Evolutionary conservation across 495 filamentous ascomycete species (phyloP), one percentile per base, ranked within the genome.

Genomic region (Evernia prunastri): DNA sequence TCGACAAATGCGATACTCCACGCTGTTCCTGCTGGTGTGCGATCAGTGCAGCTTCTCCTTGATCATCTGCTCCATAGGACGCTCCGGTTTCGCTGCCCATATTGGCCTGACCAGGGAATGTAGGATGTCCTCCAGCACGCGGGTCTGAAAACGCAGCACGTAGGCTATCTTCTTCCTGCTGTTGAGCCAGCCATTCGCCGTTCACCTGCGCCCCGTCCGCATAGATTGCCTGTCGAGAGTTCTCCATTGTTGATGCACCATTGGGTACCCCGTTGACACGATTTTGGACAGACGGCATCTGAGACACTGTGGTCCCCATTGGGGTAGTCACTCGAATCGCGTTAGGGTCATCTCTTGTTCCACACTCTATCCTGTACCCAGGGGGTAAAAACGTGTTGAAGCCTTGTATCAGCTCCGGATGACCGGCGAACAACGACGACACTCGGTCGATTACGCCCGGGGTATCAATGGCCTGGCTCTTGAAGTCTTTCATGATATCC

Each of bases 401-500:
- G 0, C 95, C 95, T 72, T 97, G 94, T 47, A 99, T 97, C 4
- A 99, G 83, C 68, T 90, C 92, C 18, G 95, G 95, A 73, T 99
- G 92, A 6, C 95, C 95, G 39, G 91, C 91, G 72, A 99, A 99
- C 20, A 99, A 83, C n/a, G 88, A 89, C 2, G 93, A 97, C 47
- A 99, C 95, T 43, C 95, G 87, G 68, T 94, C 93, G 68, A 99
- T 99, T 11, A 99, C 95, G 17, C 95, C 95, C 3, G 95, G 95
- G 0, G 95, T 99, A 72, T 99, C 92, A 71, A 99, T 99, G 86
- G 92, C 90, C 77, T 96, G 92, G 70, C 92, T 96, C 78, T 99
- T 99, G 78, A 99, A 99, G 66, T 99, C 95, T 74, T 99, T 99
- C 95, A 99, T 99, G 58, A 99, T 99, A 68, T 99, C 94, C 59